phyloP scores from a whole-genome alignment of 305 asterid species.

The Fraxinus sp. region DNA sequence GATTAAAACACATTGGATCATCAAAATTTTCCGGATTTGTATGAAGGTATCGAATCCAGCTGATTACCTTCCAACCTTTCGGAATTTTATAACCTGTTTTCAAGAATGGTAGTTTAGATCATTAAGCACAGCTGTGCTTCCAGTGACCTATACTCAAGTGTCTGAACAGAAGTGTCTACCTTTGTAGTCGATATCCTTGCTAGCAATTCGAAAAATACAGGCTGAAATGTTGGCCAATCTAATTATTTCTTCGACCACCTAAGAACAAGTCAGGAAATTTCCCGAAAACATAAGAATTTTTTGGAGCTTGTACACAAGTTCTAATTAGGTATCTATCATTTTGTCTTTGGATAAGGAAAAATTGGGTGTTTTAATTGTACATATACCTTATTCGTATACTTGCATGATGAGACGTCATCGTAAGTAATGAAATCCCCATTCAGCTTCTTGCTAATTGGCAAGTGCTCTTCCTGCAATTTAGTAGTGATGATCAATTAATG shows the following conservation, averaged over 20 bases:
- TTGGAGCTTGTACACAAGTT: not conserved
- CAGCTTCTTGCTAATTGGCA: conserved; percentile 26
- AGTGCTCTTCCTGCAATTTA: conserved; percentile 43
- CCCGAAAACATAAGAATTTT: not conserved
- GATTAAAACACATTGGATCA: conserved; percentile 51
- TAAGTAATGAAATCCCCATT: conserved; percentile 41
- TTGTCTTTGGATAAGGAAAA: not conserved
- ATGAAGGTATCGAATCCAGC: conserved; percentile 54
- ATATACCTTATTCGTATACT: conserved; percentile 44
- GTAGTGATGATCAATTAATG: not conserved
- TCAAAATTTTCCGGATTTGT: conserved; percentile 51
- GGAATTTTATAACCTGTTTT: conserved; percentile 52
- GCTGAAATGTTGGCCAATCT: conserved; percentile 48
- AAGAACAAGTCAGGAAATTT: not conserved
- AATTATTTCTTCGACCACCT: conserved; percentile 57
- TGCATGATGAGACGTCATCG: conserved; percentile 40
- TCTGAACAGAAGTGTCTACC: conserved; percentile 27
- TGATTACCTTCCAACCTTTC: conserved; percentile 52
- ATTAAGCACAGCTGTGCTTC: not conserved
- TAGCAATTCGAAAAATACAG: conserved; percentile 41
- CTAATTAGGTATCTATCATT: not conserved
- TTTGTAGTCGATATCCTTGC: conserved; percentile 43
- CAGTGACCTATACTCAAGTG: not conserved
- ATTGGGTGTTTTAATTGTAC: not conserved
- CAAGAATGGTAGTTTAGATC: not conserved